These are phyloP conservation scores for Panellus pusillus DNA, from an alignment of 768 basidiomycete species.

Conservation along the genomic window DNA sequence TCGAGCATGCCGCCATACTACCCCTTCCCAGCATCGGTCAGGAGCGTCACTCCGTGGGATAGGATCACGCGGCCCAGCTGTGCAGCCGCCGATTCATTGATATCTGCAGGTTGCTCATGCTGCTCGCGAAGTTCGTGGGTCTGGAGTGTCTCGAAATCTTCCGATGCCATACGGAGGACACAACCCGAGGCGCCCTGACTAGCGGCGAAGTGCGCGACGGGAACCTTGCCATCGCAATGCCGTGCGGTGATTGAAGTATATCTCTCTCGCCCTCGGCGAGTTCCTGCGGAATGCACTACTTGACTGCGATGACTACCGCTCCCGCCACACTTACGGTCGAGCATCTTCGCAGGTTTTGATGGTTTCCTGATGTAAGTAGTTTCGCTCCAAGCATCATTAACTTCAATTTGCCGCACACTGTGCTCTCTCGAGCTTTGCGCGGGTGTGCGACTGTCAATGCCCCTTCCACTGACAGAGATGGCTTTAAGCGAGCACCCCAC, in stretches of 20 bases:
- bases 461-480: no score
- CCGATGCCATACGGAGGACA: constrained; percentile 1
- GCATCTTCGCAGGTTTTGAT: constrained; percentile 8
- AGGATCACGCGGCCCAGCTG: no score
- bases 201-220: background rate
- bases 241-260: constrained; percentile 1
- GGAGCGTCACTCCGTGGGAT: no score
- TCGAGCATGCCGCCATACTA: no score
- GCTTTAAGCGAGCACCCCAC: no score
- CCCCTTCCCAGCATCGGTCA: no score
- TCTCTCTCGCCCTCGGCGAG: constrained; percentile 10
- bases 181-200: background rate
- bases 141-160: constrained; percentile 12
- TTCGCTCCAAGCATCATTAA: constrained; percentile 4
- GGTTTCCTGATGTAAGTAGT: constrained; percentile 8
- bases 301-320: constrained; percentile 4
- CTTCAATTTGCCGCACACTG: no score
- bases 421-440: background rate
- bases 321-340: background rate
- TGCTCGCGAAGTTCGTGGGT: constrained; percentile 1
- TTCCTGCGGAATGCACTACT: constrained; percentile 9
- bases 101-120: no score
- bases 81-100: no score
- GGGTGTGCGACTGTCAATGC: no score
- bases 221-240: background rate